phyloP scores from a whole-genome alignment of 2,329 filamentous ascomycete species.

The Colletotrichum sp. region DNA sequence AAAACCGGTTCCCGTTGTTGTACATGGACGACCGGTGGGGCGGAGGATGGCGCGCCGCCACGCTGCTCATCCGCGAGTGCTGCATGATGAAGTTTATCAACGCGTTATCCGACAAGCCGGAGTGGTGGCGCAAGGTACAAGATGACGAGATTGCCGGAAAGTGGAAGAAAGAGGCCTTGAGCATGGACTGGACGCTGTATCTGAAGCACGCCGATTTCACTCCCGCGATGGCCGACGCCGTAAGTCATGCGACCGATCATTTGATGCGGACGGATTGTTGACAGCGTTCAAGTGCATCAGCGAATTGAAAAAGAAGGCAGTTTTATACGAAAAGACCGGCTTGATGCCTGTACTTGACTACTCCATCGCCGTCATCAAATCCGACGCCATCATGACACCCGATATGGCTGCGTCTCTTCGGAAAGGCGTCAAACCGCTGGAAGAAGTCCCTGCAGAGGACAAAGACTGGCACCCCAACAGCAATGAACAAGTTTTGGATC shows the following conservation, averaged over 20 bases:
- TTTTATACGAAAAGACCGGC: slow-evolving; percentile 38
- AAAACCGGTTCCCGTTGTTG: background rate
- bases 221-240: background rate
- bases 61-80: slow-evolving; percentile 16
- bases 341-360: slow-evolving; percentile 36
- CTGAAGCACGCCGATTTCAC: background rate
- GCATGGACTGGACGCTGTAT: background rate
- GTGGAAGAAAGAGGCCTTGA: slow-evolving; percentile 23
- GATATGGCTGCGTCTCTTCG: slow-evolving; percentile 15
- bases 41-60: background rate
- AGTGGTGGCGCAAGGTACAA: slow-evolving; percentile 28
- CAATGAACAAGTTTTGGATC: slow-evolving; percentile 54
- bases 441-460: slow-evolving; percentile 12
- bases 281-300: slow-evolving; percentile 26
- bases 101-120: slow-evolving; percentile 27
- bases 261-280: background rate
- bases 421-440: slow-evolving; percentile 21
- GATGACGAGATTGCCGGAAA: slow-evolving; percentile 22
- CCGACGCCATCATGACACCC: slow-evolving; percentile 21
- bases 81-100: slow-evolving; percentile 32
- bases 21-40: background rate
- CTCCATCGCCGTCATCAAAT: slow-evolving; percentile 23
- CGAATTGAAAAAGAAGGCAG: slow-evolving; percentile 51
- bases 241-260: background rate
- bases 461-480: slow-evolving; percentile 61